Conservation (phyloP, 345 rosid species). For the Populus nigra region DNA sequence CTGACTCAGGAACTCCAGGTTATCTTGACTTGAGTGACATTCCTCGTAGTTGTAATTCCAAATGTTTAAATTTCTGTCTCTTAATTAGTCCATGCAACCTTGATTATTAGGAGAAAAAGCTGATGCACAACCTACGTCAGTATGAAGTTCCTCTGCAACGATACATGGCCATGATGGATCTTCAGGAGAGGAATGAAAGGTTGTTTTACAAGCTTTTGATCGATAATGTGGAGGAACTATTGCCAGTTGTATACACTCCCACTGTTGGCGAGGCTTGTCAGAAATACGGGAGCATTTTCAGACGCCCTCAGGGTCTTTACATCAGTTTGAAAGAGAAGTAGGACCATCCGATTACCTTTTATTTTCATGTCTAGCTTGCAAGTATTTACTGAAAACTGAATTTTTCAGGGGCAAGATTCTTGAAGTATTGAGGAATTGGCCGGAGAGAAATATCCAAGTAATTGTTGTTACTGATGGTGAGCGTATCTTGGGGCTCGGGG, state of each 20-base stretch:
- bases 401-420: constrained; percentile 76
- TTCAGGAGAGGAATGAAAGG: constrained; percentile 95
- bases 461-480: constrained; percentile 98
- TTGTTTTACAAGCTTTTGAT: constrained; percentile 89
- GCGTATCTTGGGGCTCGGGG: constrained; percentile 92
- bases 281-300: constrained; percentile 90
- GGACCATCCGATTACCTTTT: constrained; percentile 7
- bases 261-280: constrained; percentile 99
- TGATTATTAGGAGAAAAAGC: constrained; percentile 53
- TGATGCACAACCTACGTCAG: constrained; percentile 79
- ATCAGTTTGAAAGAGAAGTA: constrained; percentile 96
- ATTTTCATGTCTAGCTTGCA: constrained; percentile 3
- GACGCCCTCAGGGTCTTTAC: constrained; percentile 90
- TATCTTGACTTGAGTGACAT: not conserved
- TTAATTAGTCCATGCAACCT: not conserved
- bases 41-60: not conserved
- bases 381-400: constrained; percentile 13
- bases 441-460: constrained; percentile 83
- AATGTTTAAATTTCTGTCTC: not conserved
- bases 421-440: constrained; percentile 94
- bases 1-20: constrained; percentile 86
- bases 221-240: constrained; percentile 87
- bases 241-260: constrained; percentile 92
- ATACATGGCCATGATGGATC: constrained; percentile 94
- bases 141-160: constrained; percentile 83